Conservation (phyloP, 2,329 filamentous ascomycete genomes). For the Polytolypa hystricis region DNA sequence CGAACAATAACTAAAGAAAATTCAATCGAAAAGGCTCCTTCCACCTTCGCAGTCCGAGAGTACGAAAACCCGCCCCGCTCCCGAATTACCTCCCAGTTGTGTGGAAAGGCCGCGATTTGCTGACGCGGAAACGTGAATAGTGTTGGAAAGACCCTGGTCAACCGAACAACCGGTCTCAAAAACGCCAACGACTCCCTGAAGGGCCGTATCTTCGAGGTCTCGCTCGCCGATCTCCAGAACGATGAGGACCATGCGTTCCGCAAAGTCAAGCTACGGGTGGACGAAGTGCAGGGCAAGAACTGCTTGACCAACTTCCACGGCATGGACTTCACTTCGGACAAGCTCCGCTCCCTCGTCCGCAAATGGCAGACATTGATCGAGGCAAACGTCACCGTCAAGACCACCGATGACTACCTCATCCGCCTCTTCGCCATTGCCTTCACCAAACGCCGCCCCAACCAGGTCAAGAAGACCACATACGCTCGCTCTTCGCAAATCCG, state of each 20-base stretch:
- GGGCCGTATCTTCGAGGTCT: constrained; percentile 98
- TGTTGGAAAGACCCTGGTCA: constrained; percentile 99
- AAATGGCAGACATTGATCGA: constrained; percentile 99
- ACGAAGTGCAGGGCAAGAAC: constrained; percentile 99
- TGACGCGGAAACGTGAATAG: constrained; percentile 43
- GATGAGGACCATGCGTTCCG: constrained; percentile 99
- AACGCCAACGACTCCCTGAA: constrained; percentile 99
- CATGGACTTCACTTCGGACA: constrained; percentile 99
- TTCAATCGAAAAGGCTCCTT: constrained; percentile 56
- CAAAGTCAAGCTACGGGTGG: constrained; percentile 97
- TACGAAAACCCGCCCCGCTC: constrained; percentile 42
- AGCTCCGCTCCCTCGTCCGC: constrained; percentile 96
- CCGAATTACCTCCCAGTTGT: too few species aligned
- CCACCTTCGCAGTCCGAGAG: constrained; percentile 93
- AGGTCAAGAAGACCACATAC: constrained; percentile 99
- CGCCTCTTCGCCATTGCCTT: constrained; percentile 98
- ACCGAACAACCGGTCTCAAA: constrained; percentile 99
- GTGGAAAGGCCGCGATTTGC: too few species aligned
- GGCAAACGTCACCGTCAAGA: constrained; percentile 99
- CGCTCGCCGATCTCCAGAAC: constrained; percentile 97
- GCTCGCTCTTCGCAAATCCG: constrained; percentile 94
- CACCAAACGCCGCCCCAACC: constrained; percentile 97
- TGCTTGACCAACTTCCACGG: constrained; percentile 99
- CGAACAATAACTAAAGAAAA: not conserved
- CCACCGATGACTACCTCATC: constrained; percentile 98